These are phyloP conservation scores for Plectosphaerella sp. DNA, from an alignment of 2,329 filamentous ascomycete species.

Conservation along the genomic window DNA sequence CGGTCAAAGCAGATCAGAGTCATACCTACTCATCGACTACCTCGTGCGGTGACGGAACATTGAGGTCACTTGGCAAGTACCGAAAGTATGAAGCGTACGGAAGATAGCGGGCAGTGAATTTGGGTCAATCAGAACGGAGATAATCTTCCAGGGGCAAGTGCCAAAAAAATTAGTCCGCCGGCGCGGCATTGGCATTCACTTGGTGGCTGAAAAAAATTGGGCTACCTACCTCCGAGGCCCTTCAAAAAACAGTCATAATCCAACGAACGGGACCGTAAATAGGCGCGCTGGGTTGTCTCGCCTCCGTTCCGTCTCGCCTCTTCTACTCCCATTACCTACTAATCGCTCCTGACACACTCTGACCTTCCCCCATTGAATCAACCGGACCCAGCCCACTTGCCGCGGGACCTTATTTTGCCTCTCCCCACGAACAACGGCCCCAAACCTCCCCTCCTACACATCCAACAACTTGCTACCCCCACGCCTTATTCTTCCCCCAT, in stretches of 20 bases:
- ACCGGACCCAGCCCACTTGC: constrained; percentile 4
- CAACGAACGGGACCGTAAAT: not conserved
- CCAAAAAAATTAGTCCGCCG: constrained; percentile 3
- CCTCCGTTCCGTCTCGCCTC: not conserved
- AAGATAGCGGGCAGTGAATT: not conserved
- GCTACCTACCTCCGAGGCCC: not conserved
- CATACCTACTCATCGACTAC: too few species aligned
- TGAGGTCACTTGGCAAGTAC: constrained; percentile 2
- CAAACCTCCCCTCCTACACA: constrained; percentile 1
- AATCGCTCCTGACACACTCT: constrained; percentile 3
- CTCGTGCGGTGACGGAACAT: not conserved
- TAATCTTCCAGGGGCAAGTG: not conserved
- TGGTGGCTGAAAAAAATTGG: constrained; percentile 7
- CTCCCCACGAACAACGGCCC: constrained; percentile 2
- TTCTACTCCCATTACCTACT: not conserved
- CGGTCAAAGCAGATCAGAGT: too few species aligned
- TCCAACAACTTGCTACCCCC: not conserved
- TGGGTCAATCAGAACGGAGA: too few species aligned
- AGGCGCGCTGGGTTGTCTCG: too few species aligned
- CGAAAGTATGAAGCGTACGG: too few species aligned
- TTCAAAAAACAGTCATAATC: constrained; percentile 6
- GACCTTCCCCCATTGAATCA: not conserved
- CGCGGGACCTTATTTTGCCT: constrained; percentile 4
- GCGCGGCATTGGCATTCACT: too few species aligned
- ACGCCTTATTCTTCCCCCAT: not conserved